phyloP scores from a whole-genome alignment of 352 stramenopile species.

The Pythium myriotylum region DNA sequence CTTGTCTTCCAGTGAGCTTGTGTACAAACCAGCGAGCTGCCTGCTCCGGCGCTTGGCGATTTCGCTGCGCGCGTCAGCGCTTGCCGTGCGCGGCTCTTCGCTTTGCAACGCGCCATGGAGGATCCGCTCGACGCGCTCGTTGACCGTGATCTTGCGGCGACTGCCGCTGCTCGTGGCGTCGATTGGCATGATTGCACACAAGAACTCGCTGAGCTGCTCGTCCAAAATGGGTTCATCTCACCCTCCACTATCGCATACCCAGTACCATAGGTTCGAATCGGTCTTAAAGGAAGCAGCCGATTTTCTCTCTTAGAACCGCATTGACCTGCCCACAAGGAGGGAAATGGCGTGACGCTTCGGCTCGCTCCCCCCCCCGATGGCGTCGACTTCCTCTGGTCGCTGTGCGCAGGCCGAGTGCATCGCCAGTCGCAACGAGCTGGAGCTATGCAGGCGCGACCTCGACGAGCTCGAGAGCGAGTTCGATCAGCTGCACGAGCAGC shows the following conservation, averaged over 20 bases:
- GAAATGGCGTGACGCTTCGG: conserved; percentile 15
- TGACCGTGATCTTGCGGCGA: conserved; percentile 67
- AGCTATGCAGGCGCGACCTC: conserved; percentile 57
- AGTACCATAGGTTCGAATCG: neutral
- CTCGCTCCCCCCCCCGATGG: neutral
- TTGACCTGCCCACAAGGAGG: neutral
- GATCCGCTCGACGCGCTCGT: conserved; percentile 66
- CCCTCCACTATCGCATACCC: neutral
- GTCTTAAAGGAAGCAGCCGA: neutral
- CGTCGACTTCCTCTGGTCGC: conserved; percentile 15
- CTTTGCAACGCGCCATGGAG: conserved; percentile 44
- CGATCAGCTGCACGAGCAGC: conserved; percentile 65
- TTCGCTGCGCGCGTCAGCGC: conserved; percentile 32
- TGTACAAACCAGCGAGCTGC: conserved; percentile 54
- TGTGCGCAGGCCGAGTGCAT: conserved; percentile 66
- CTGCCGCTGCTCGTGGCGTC: conserved; percentile 9
- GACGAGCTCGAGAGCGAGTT: conserved; percentile 66
- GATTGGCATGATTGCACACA: neutral
- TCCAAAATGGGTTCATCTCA: conserved; percentile 19
- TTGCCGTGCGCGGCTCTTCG: conserved; percentile 34
- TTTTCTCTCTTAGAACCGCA: neutral
- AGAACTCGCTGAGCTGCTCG: neutral
- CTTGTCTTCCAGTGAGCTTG: conserved; percentile 44
- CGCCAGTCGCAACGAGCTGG: conserved; percentile 64
- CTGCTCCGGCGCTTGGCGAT: conserved; percentile 36